These are phyloP conservation scores for Plasmodium relictum DNA, from an alignment of 169 alveolate genomes.

Conservation along the genomic window DNA sequence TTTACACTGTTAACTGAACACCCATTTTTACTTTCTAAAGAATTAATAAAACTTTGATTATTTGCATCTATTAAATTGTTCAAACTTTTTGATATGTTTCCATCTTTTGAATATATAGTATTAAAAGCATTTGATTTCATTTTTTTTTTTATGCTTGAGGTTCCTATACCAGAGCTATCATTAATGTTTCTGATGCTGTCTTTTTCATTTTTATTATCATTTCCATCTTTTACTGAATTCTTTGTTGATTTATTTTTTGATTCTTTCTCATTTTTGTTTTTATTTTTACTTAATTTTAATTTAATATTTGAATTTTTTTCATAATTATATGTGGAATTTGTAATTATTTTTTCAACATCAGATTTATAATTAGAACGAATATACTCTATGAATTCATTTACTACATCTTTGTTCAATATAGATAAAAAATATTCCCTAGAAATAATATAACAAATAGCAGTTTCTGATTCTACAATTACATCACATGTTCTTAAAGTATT, in stretches of 20 bases:
- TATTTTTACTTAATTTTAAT: no score
- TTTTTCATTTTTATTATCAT: no score
- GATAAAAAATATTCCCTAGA: constrained; percentile 47
- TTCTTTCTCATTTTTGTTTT: no score
- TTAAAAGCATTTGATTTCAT: no score
- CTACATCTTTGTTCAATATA: constrained; percentile 45
- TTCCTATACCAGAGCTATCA: no score
- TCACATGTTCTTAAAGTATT: constrained; percentile 67
- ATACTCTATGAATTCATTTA: constrained; percentile 43
- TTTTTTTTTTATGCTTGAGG: no score
- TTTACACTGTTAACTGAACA: background rate
- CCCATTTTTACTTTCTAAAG: background rate
- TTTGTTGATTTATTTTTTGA: no score
- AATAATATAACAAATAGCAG: constrained; percentile 50
- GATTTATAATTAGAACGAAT: constrained; percentile 8
- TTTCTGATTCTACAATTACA: constrained; percentile 58
- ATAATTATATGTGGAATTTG: constrained; percentile 15
- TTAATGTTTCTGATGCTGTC: no score
- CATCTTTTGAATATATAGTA: no score
- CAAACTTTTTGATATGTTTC: background rate
- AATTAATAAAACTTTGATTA: background rate
- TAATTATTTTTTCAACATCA: constrained; percentile 22
- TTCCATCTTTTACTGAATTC: no score
- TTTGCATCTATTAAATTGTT: background rate
- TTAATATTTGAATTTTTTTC: background rate